phyloP scores from a whole-genome alignment of 2,329 filamentous ascomycete genomes.

The Dothidotthia symphoricarpi region DNA sequence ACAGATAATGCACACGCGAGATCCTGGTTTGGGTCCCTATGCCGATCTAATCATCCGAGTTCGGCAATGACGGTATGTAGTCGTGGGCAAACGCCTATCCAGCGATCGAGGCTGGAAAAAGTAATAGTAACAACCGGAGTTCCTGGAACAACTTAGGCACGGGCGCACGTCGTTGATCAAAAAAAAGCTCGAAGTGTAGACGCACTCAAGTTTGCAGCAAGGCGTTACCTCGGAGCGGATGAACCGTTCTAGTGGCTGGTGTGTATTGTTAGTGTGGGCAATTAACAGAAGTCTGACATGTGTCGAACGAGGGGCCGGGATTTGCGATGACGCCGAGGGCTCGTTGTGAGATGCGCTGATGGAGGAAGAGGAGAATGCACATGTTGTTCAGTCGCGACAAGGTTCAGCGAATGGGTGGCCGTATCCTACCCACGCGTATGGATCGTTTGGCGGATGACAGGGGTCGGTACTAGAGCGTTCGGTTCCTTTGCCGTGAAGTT shows the following conservation, averaged over 20 bases:
- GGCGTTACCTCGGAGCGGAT: slow-evolving; percentile 19
- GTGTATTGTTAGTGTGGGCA: slow-evolving; percentile 20
- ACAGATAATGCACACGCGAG: slow-evolving; percentile 33
- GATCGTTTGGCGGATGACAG: too few species aligned
- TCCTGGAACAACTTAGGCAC: slow-evolving; percentile 12
- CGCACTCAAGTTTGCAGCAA: slow-evolving; percentile 21
- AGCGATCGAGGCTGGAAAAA: slow-evolving; percentile 26
- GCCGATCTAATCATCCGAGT: slow-evolving; percentile 37
- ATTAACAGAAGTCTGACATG: slow-evolving; percentile 24
- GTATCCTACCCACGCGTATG: slow-evolving; percentile 1
- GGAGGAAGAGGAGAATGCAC: slow-evolving; percentile 26
- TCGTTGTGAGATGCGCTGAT: slow-evolving; percentile 33
- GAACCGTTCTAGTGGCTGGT: slow-evolving; percentile 26
- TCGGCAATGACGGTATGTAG: slow-evolving; percentile 25
- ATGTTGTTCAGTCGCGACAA: slow-evolving; percentile 26
- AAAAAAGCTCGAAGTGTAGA: slow-evolving; percentile 27
- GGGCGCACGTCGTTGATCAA: slow-evolving; percentile 32
- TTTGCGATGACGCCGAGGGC: slow-evolving; percentile 19
- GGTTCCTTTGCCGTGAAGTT: too few species aligned
- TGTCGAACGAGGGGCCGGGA: slow-evolving; percentile 30
- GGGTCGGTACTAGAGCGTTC: too few species aligned
- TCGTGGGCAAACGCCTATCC: slow-evolving; percentile 31
- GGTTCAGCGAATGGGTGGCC: slow-evolving; percentile 25
- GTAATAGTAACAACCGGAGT: slow-evolving; percentile 21
- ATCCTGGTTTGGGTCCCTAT: slow-evolving; percentile 21